Percentiles rank a stretch among this genome's conserved stretches.
Conservation (phyloP, 208 protist species). For the Leishmania arabica region DNA sequence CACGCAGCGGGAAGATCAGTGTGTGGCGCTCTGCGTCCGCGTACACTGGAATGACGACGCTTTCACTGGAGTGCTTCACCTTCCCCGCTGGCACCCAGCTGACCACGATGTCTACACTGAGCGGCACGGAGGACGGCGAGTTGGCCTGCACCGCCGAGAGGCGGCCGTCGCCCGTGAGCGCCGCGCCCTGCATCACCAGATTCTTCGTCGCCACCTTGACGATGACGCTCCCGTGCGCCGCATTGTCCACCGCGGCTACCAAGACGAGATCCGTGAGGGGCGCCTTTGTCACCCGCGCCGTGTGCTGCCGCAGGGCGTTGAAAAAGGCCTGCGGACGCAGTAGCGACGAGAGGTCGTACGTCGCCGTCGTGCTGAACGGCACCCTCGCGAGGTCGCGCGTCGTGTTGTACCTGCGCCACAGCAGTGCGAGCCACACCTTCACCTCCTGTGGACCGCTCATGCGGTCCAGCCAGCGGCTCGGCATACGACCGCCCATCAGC, state of each 20-base stretch:
- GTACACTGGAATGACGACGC: conserved; percentile 74
- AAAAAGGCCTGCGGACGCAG: conserved; percentile 95
- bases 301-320: conserved; percentile 95
- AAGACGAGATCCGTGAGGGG: conserved; percentile 88
- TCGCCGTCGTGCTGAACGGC: conserved; percentile 45
- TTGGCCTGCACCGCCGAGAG: conserved; percentile 44
- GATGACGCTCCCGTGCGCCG: conserved; percentile 16
- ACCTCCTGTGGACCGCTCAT: conserved; percentile 84
- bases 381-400: conserved; percentile 33
- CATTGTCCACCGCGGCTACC: conserved; percentile 34
- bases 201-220: conserved; percentile 60
- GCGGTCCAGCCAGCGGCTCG: conserved; percentile 82
- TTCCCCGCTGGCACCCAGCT: conserved; percentile 55
- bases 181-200: conserved; percentile 79
- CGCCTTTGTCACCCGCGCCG: conserved; percentile 63
- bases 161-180: conserved; percentile 39
- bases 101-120: conserved; percentile 52
- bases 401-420: conserved; percentile 63
- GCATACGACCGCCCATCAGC: conserved; percentile 86
- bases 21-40: conserved; percentile 55
- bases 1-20: conserved; percentile 50
- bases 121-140: conserved; percentile 64
- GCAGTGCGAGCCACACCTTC: conserved; percentile 81
- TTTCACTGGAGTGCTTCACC: conserved; percentile 18
- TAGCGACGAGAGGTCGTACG: conserved; percentile 83